A percentile compares a stretch with the other conserved stretches of the same genome.
phyloP scores from a whole-genome alignment of 345 rosid species.

The Melastoma malabathricum region DNA sequence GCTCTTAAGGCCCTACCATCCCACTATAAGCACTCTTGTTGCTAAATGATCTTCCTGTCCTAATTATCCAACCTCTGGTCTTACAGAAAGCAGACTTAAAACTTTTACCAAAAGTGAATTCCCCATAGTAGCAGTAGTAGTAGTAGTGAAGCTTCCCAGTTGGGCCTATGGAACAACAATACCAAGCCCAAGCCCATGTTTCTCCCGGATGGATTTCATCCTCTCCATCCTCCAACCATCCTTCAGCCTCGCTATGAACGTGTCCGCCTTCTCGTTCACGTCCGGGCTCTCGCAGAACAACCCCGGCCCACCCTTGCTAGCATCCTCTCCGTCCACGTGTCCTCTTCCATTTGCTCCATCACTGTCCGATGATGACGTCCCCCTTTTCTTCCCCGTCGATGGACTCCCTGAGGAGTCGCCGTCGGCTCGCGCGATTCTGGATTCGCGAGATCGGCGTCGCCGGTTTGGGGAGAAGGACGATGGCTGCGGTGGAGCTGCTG shows the following conservation, averaged over 20 bases:
- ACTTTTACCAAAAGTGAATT: no score
- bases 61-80: no score
- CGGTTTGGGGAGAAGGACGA: slow-evolving; percentile 22
- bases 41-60: no score
- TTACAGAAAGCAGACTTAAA: no score
- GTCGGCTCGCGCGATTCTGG: slow-evolving; percentile 5
- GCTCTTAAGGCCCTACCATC: no score
- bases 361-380: not conserved
- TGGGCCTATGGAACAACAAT: not conserved
- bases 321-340: not conserved
- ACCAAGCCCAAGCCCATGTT: slow-evolving; percentile 14
- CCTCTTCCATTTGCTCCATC: not conserved
- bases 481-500: slow-evolving; percentile 36
- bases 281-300: slow-evolving; percentile 74
- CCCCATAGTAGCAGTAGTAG: no score
- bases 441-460: slow-evolving; percentile 1
- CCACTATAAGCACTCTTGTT: no score
- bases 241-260: slow-evolving; percentile 67
- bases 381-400: not conserved
- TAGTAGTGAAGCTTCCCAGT: no score
- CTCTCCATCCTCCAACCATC: slow-evolving; percentile 73
- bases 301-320: slow-evolving; percentile 8
- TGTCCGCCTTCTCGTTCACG: slow-evolving; percentile 65
- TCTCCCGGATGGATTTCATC: slow-evolving; percentile 51
- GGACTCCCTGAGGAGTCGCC: slow-evolving; percentile 7